phyloP scores from a whole-genome alignment of 2,329 filamentous ascomycete genomes.

The Fusarium odoratissimum region DNA sequence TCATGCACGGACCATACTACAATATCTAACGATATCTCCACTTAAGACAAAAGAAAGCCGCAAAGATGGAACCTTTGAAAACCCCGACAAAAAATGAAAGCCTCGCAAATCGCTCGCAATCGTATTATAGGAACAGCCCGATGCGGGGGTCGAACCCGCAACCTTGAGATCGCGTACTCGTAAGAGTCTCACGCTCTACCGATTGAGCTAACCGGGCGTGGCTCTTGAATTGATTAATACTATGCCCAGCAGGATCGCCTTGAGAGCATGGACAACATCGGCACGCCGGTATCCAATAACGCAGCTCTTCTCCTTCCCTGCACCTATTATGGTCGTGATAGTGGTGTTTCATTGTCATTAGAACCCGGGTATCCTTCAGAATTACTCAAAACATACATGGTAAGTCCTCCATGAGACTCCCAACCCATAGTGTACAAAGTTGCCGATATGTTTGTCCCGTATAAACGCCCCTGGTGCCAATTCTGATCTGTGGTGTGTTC shows the following conservation, averaged over 20 bases:
- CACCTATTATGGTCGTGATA: neutral
- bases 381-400: slow-evolving; percentile 20
- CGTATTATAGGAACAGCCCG: slow-evolving; percentile 51
- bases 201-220: slow-evolving; percentile 43
- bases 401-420: slow-evolving; percentile 20
- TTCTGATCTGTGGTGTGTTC: slow-evolving; percentile 4
- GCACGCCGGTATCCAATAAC: neutral
- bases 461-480: slow-evolving; percentile 29
- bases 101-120: slow-evolving; percentile 30
- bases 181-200: slow-evolving; percentile 76
- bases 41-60: neutral
- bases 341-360: slow-evolving; percentile 33
- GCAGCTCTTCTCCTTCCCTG: neutral
- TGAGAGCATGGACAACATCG: neutral
- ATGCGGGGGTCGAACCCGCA: slow-evolving; percentile 62
- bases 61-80: neutral
- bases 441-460: slow-evolving; percentile 24
- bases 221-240: slow-evolving; percentile 32
- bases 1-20: slow-evolving; percentile 13
- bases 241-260: neutral
- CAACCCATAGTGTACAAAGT: slow-evolving; percentile 33
- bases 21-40: neutral
- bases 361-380: slow-evolving; percentile 36
- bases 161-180: slow-evolving; percentile 58
- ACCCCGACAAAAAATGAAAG: slow-evolving; percentile 9